phyloP scores from a whole-genome alignment of 2,329 filamentous ascomycete genomes.

The Blastomyces gilchristii region DNA sequence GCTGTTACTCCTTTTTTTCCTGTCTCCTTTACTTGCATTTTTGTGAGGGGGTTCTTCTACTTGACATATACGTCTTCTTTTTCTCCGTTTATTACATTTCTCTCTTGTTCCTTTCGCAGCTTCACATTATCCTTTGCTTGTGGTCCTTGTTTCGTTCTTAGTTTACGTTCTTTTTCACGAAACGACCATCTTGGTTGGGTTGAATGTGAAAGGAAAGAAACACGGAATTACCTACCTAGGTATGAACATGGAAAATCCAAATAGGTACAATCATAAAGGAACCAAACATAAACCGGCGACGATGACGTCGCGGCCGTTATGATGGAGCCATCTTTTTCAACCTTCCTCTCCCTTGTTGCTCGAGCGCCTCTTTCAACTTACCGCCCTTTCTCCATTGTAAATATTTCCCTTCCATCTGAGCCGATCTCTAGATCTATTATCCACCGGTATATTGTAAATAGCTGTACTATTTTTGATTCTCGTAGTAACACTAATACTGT shows the following conservation, averaged over 20 bases:
- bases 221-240: neutral
- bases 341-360: neutral
- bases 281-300: neutral
- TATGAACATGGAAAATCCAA: neutral
- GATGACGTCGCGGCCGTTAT: neutral
- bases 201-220: neutral
- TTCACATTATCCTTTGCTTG: neutral
- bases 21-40: neutral
- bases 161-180: neutral
- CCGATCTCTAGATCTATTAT: no score
- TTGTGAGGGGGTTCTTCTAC: neutral
- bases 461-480: no score
- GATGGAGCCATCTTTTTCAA: neutral
- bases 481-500: neutral
- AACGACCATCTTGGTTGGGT: neutral
- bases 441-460: no score
- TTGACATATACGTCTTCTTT: neutral
- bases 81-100: neutral
- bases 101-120: neutral
- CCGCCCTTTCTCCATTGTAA: neutral
- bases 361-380: neutral
- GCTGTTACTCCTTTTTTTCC: neutral
- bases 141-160: neutral
- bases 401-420: neutral
- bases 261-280: neutral